Percentiles rank a stretch among this genome's conserved stretches.
These are phyloP conservation scores for Colletotrichum tropicale DNA, from an alignment of 2,329 filamentous ascomycete genomes.

Conservation along the genomic window DNA sequence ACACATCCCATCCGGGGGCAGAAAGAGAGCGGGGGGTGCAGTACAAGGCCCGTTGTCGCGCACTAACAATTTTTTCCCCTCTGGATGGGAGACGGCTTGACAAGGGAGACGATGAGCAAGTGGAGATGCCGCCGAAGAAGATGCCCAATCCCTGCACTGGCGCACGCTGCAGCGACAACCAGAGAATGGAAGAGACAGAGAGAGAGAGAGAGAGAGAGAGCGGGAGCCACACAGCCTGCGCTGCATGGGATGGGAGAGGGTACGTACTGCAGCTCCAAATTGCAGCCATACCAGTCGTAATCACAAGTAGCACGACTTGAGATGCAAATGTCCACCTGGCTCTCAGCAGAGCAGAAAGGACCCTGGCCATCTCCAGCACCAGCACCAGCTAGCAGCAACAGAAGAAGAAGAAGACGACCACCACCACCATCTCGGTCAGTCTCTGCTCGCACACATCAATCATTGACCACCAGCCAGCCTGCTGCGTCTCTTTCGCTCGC, in stretches of 20 bases:
- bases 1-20: constrained; percentile 7
- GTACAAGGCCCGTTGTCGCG: constrained; percentile 8
- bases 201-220: neutral
- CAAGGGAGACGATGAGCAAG: constrained; percentile 13
- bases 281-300: neutral
- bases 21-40: neutral
- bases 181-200: neutral
- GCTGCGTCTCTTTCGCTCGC: neutral
- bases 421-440: neutral
- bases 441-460: neutral
- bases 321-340: neutral
- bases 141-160: constrained; percentile 1
- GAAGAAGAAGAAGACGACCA: neutral
- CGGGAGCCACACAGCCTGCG: neutral
- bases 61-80: constrained; percentile 20
- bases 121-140: constrained; percentile 15
- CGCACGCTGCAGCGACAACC: neutral
- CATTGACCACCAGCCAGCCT: neutral
- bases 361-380: neutral
- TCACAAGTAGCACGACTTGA: neutral
- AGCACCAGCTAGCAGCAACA: neutral
- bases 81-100: neutral
- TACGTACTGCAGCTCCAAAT: neutral
- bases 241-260: neutral
- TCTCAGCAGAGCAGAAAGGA: neutral